Conservation (phyloP, 768 basidiomycete genomes). For the Lentinula detonsa region DNA sequence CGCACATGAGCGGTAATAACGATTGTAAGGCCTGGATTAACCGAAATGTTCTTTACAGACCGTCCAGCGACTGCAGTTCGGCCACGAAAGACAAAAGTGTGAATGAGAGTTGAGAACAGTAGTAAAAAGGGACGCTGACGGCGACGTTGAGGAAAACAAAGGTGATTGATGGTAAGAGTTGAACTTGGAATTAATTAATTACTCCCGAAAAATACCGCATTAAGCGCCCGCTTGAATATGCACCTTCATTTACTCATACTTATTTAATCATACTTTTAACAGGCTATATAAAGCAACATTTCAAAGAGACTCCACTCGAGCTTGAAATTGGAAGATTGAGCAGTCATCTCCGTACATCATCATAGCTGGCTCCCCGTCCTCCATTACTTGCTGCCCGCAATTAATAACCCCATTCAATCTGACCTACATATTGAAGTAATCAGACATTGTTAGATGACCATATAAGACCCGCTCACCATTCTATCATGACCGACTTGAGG, state of each 20-base stretch:
- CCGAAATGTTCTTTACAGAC: slow-evolving; percentile 5
- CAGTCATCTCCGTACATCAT: too few species aligned
- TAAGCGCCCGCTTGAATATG: background rate
- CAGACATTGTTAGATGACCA: background rate
- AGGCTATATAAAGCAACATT: too few species aligned
- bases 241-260: too few species aligned
- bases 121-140: background rate
- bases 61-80: slow-evolving; percentile 7
- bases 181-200: background rate
- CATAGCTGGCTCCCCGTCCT: background rate
- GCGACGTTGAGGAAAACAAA: background rate
- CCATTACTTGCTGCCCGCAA: background rate
- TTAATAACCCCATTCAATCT: slow-evolving; percentile 2
- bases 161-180: background rate
- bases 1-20: background rate
- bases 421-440: background rate
- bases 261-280: too few species aligned
- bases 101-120: slow-evolving; percentile 7
- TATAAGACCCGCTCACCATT: slow-evolving; percentile 26
- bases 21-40: slow-evolving; percentile 1
- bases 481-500: slow-evolving; percentile 30
- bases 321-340: too few species aligned
- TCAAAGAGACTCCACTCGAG: too few species aligned
- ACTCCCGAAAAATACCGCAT: background rate
- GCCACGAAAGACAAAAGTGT: background rate